phyloP scores from a whole-genome alignment of 2,329 filamentous ascomycete species.

The Alternaria brassicae region DNA sequence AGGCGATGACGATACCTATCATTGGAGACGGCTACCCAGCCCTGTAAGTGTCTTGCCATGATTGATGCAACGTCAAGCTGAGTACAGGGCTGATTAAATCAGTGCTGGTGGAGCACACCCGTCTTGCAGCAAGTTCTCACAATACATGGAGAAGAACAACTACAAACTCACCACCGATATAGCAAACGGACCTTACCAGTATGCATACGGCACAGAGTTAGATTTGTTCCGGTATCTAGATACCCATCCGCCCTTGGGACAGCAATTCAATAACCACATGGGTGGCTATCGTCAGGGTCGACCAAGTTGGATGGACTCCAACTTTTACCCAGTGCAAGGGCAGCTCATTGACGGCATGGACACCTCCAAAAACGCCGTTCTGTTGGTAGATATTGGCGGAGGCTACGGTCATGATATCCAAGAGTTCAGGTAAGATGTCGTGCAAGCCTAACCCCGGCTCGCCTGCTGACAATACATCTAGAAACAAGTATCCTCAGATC shows the following conservation, averaged over 20 bases:
- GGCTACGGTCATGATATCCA: neutral
- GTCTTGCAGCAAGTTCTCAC: neutral
- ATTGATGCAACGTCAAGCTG: neutral
- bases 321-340: neutral
- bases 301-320: neutral
- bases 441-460: neutral
- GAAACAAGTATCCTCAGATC: neutral
- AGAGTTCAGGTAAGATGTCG: neutral
- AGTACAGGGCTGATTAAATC: neutral
- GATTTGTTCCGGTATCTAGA: neutral
- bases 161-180: neutral
- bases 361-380: neutral
- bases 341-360: neutral
- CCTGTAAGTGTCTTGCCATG: neutral
- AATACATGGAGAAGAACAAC: neutral
- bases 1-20: neutral
- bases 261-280: constrained; percentile 3
- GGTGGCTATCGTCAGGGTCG: neutral
- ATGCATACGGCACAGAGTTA: neutral
- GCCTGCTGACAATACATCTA: neutral
- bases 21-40: constrained; percentile 3
- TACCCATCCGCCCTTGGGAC: neutral
- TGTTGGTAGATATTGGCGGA: neutral
- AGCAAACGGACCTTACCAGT: neutral
- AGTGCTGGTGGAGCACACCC: neutral